phyloP scores from a whole-genome alignment of 768 basidiomycete species.

The Kwoniella sp. region DNA sequence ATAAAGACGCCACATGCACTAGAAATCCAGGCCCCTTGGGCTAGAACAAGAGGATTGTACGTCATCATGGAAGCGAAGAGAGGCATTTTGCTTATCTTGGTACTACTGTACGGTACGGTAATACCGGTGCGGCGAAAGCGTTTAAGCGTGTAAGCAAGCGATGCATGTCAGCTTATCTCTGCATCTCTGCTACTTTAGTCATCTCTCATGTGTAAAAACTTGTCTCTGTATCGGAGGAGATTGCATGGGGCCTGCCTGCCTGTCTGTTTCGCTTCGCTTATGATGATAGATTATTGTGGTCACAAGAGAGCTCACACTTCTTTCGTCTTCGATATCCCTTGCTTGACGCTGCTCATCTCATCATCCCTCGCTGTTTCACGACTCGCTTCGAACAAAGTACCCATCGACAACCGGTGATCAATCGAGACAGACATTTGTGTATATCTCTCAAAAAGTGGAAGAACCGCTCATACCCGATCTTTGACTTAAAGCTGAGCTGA shows the following conservation, averaged over 20 bases:
- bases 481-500: too few relatives aligned
- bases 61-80: not conserved
- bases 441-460: too few relatives aligned
- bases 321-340: too few relatives aligned
- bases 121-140: not conserved
- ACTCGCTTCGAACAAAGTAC: too few relatives aligned
- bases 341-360: too few relatives aligned
- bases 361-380: too few relatives aligned
- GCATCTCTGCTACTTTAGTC: not conserved
- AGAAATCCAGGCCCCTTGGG: not conserved
- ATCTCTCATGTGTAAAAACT: not conserved
- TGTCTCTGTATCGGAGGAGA: too few relatives aligned
- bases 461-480: not conserved
- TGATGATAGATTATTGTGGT: too few relatives aligned
- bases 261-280: too few relatives aligned
- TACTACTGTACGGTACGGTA: constrained; percentile 3
- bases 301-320: too few relatives aligned
- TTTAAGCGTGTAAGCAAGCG: not conserved
- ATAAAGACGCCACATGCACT: not conserved
- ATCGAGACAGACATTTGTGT: not conserved
- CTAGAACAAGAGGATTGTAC: not conserved
- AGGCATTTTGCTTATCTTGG: not conserved
- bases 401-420: too few relatives aligned
- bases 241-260: too few relatives aligned
- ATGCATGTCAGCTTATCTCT: not conserved